Conservation (phyloP, 2,329 filamentous ascomycete species). For the Neobulgaria alba region DNA sequence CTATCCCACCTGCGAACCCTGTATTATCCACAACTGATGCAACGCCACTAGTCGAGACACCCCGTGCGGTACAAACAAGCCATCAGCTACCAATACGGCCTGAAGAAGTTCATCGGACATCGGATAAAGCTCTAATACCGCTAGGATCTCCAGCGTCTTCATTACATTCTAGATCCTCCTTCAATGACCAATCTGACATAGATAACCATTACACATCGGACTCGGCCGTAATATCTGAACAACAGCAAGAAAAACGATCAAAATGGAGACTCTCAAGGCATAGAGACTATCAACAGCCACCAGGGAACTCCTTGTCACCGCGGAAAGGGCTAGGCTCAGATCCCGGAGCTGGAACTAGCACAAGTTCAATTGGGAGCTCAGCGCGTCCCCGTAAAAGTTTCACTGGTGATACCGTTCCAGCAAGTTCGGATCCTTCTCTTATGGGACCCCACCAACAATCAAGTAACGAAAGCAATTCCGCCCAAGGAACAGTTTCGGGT, state of each 20-base stretch:
- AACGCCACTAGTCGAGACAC: constrained; percentile 21
- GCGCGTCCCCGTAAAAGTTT: constrained; percentile 36
- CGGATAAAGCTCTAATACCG: constrained; percentile 44
- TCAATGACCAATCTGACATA: constrained; percentile 74
- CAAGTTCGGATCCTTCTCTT: constrained; percentile 23
- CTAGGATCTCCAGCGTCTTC: constrained; percentile 69
- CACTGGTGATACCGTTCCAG: constrained; percentile 33
- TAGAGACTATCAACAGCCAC: constrained; percentile 43
- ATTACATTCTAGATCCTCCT: constrained; percentile 52
- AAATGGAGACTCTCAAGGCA: constrained; percentile 64
- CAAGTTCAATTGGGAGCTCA: constrained; percentile 59
- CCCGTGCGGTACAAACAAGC: constrained; percentile 15
- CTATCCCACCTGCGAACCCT: constrained; percentile 17
- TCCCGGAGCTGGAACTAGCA: constrained; percentile 55
- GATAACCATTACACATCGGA: constrained; percentile 52
- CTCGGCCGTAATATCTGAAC: constrained; percentile 41
- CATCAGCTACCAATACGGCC: constrained; percentile 14
- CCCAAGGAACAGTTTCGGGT: constrained; percentile 9
- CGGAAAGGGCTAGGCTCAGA: constrained; percentile 49
- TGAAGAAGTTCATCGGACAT: constrained; percentile 18
- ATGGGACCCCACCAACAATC: constrained; percentile 22
- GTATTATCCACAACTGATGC: constrained; percentile 14
- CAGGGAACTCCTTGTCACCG: constrained; percentile 35
- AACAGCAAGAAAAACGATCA: constrained; percentile 62
- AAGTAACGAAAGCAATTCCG: constrained; percentile 26